Evolutionary conservation across 345 rosid genomes (phyloP), one percentile per base, ranked within the genome.

Genomic region (Dimocarpus longan): DNA sequence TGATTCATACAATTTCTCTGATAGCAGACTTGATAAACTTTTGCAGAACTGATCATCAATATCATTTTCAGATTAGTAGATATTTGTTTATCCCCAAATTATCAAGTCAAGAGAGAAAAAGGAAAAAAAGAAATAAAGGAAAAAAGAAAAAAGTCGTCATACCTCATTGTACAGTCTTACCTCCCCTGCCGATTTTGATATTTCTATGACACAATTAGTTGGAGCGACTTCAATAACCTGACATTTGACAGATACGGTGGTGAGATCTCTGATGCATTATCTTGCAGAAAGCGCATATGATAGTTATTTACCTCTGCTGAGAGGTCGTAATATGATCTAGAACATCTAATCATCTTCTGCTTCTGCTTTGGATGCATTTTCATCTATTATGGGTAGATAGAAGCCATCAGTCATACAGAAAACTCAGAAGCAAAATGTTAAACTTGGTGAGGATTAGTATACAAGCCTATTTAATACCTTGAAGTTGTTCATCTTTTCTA

Each of bases 161-260:
- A 91, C 98, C 93, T 92, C 90, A 79, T 86, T 87, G 82, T 92
- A 95, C 39, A 83, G 69, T 68, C 81, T 80, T 63, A 88, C 76
- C 79, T 93, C 90, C 78, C 95, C 97, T 66, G 89, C 91, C 43
- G 96, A 86, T 87, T 92, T 93, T 67, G 98, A 88, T 86, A 93
- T 87, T 87, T 95, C 96, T 50, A 95, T 82, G 12, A 92, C 95
- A 76, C 99, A 95, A 81, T 89, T 91, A 22, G 88, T 88, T 18
- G 99, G 99, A 80, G 98, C 86, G 74, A 92, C 97, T 77, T 87
- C 93, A 3, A 90, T 91, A 76, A 93, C 98, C 95, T 89, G 85
- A 60, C 67, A 80, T 66, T 71, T 68, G 66, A 70, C 39, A 15
- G 32, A 68, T 10, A 42, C 0, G 21, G 64, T 6, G 32, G 76